Evolutionary conservation across 371 early-diverging fungal species (phyloP).

Genomic region (Rhizopus microsporus): DNA sequence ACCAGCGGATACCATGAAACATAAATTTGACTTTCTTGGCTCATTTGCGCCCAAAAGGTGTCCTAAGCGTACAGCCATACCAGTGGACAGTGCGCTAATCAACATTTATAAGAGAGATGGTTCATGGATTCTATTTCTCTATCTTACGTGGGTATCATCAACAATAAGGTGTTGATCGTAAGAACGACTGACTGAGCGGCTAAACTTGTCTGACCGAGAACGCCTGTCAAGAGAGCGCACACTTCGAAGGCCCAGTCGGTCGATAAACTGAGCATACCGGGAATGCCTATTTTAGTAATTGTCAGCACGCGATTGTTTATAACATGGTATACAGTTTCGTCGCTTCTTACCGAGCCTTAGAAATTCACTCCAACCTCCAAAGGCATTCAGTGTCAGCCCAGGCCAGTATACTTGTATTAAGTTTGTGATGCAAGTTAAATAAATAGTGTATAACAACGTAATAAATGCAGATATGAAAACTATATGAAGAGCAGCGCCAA

Average conservation of each 20-base stretch:
- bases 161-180: constrained; percentile 28
- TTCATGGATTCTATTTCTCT: not conserved
- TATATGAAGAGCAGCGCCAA: constrained; percentile 36
- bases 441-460: constrained; percentile 9
- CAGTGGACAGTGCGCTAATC: constrained; percentile 33
- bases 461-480: constrained; percentile 5
- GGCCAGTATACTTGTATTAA: constrained; percentile 36
- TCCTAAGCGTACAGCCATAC: constrained; percentile 38
- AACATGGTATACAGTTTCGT: not conserved
- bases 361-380: constrained; percentile 38
- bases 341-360: constrained; percentile 36
- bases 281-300: constrained; percentile 30
- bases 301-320: not conserved
- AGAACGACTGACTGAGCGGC: constrained; percentile 48
- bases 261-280: constrained; percentile 49
- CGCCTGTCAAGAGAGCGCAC: constrained; percentile 47
- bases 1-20: constrained; percentile 21
- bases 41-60: constrained; percentile 43
- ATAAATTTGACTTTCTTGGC: constrained; percentile 26
- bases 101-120: not conserved
- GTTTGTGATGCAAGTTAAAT: constrained; percentile 22
- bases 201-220: constrained; percentile 41
- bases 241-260: constrained; percentile 56
- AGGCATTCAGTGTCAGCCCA: constrained; percentile 33
- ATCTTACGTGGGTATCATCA: constrained; percentile 43